A percentile compares a stretch with the other conserved stretches of the same genome.
Conservation (phyloP, 805 yeast genomes). For the Cyberlindnera lachancei region DNA sequence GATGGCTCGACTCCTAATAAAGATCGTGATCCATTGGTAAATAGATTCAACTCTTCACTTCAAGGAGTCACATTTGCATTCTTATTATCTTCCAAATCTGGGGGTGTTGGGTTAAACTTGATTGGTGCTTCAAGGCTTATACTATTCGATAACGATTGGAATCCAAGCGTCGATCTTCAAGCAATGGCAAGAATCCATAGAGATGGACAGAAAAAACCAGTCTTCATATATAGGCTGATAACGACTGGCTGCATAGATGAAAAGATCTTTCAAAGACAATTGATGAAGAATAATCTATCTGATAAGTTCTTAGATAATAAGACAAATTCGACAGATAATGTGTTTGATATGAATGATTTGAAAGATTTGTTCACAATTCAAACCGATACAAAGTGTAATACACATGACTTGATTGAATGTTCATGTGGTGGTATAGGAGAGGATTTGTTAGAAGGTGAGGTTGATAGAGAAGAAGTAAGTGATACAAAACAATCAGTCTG, state of each 20-base stretch:
- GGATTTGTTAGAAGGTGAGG: slow-evolving; percentile 19
- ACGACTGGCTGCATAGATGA: slow-evolving; percentile 92
- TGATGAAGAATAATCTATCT: slow-evolving; percentile 75
- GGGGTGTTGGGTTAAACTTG: slow-evolving; percentile 88
- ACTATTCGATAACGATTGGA: slow-evolving; percentile 94
- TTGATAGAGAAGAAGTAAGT: slow-evolving; percentile 18
- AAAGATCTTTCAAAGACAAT: slow-evolving; percentile 85
- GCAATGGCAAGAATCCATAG: slow-evolving; percentile 95
- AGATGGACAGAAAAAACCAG: slow-evolving; percentile 81
- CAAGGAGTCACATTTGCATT: slow-evolving; percentile 44
- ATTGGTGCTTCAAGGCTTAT: slow-evolving; percentile 85
- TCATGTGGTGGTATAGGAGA: slow-evolving; percentile 50
- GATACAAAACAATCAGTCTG: slow-evolving; percentile 6
- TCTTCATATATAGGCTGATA: slow-evolving; percentile 72
- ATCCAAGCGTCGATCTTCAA: slow-evolving; percentile 86
- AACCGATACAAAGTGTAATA: slow-evolving; percentile 46
- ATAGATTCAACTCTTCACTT: slow-evolving; percentile 37
- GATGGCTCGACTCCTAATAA: slow-evolving; percentile 81
- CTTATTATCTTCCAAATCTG: slow-evolving; percentile 80
- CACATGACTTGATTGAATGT: slow-evolving; percentile 73
- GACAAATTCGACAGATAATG: slow-evolving; percentile 43
- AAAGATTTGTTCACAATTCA: slow-evolving; percentile 65
- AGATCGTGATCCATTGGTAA: slow-evolving; percentile 58
- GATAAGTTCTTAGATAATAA: slow-evolving; percentile 53
- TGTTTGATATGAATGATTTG: slow-evolving; percentile 63